Base-by-base conservation (phyloP, 352 stramenopile genomes). In the Globisporangium yorkense region DNA sequence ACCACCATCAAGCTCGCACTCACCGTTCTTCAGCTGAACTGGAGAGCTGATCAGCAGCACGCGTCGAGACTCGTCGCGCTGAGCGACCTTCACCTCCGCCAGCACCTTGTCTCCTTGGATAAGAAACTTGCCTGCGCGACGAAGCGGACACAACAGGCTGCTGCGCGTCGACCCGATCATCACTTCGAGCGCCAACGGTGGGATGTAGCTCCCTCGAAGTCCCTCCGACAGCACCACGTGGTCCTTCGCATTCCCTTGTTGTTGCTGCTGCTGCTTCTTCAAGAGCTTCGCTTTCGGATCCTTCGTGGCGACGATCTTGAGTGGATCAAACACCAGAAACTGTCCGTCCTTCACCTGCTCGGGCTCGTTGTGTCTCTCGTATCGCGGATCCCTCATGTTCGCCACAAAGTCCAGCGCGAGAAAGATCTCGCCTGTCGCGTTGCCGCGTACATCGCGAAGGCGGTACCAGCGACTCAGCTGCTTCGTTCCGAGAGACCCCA, bases 1-100 rank as follows among this genome's bases (percentile, higher is more conserved):
- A 37, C 29, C 29, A 46, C 4, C 35, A 31, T 41, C n/a, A 37
- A 16, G 1, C 10, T n/a, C 20, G 37, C 37, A 77, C 69, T 43
- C 74, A 87, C 81, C 79, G 63, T 96, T 96, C 57, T 94, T 96
- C 20, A 96, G 59, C 62, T 94, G 87, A 3, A 94, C 86, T 7
- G 85, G 84, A n/a, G 87, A 96, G 45, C 80, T 94, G 15, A 96
- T 62, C 27, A 93, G 59, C 39, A 96, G 56, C 4, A 96, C 87
- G 27, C 87, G 81, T 20, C 85, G 81, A 35, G 80, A 92, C 51
- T 96, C 84, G 52, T 94, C 87, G 40, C 87, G 69, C 49, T 94
- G 87, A 3, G 87, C 87, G 21, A 96, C 87, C 55, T 96, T 96
- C 16, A 94, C 87, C 70, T 96, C 87, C 2, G 80, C 87, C 13